Percentiles rank a stretch among this genome's conserved stretches.
phyloP scores from a whole-genome alignment of 352 stramenopile species.

The Phytophthora macrochlamydospora region DNA sequence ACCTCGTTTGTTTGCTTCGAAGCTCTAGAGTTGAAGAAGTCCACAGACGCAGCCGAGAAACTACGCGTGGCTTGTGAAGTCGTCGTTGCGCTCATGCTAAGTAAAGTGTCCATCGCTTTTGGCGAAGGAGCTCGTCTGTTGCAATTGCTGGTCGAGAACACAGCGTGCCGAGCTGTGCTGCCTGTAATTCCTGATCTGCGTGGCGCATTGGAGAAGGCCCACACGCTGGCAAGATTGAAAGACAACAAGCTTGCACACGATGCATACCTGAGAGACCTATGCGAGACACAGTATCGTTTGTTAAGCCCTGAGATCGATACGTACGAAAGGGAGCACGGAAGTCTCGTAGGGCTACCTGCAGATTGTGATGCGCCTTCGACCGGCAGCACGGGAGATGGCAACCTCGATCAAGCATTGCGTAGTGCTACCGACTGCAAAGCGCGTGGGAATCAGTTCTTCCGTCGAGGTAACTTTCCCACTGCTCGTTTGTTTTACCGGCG shows the following conservation, averaged over 20 bases:
- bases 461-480: slow-evolving; percentile 59
- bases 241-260: slow-evolving; percentile 42
- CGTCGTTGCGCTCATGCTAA: slow-evolving; percentile 64
- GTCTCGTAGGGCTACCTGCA: slow-evolving; percentile 54
- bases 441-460: slow-evolving; percentile 66
- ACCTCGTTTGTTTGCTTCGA: slow-evolving; percentile 32
- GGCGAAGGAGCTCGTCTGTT: slow-evolving; percentile 61
- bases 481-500: slow-evolving; percentile 68
- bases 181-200: slow-evolving; percentile 50
- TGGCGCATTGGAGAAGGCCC: slow-evolving; percentile 60
- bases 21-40: slow-evolving; percentile 3
- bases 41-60: slow-evolving; percentile 1
- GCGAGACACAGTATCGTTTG: slow-evolving; percentile 40
- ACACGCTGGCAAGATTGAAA: slow-evolving; percentile 39
- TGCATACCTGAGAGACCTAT: slow-evolving; percentile 51
- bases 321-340: slow-evolving; percentile 52
- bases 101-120: slow-evolving; percentile 54
- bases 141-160: slow-evolving; percentile 60
- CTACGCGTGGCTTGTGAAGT: slow-evolving; percentile 41
- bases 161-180: slow-evolving; percentile 29
- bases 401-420: slow-evolving; percentile 23
- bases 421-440: slow-evolving; percentile 46
- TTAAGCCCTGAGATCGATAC: slow-evolving; percentile 58
- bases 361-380: slow-evolving; percentile 15
- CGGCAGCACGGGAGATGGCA: slow-evolving; percentile 11